Conservation (phyloP, 352 stramenopile species). For the Phytophthora agathidicida region DNA sequence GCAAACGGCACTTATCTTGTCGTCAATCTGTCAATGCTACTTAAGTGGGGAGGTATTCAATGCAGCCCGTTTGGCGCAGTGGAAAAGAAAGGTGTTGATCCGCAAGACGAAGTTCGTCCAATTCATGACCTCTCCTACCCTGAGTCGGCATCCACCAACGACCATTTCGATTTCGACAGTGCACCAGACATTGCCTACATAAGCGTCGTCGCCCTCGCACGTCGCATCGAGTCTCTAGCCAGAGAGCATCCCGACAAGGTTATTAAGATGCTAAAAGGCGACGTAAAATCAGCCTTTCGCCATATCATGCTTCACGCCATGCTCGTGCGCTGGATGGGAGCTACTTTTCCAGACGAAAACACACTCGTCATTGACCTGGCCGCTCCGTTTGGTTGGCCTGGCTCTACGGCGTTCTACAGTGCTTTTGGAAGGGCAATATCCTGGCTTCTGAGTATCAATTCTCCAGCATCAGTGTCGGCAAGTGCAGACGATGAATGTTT, state of each 20-base stretch:
- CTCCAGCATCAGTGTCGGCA: conserved; percentile 12
- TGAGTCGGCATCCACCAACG: conserved; percentile 8
- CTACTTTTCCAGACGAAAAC: conserved; percentile 9
- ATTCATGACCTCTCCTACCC: conserved; percentile 23
- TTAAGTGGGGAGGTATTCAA: conserved; percentile 2
- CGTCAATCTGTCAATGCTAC: neutral
- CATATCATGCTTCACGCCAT: conserved; percentile 12
- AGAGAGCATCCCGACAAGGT: neutral
- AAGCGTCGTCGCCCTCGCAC: conserved; percentile 1
- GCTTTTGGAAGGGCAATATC: conserved; percentile 16
- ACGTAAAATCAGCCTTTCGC: conserved; percentile 24
- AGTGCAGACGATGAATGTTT: conserved; percentile 11
- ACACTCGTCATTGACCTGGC: conserved; percentile 16
- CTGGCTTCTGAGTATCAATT: conserved; percentile 13
- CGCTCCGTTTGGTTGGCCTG: conserved; percentile 23
- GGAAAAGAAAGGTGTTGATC: conserved; percentile 9
- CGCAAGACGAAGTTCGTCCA: conserved; percentile 4
- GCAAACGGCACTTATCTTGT: conserved; percentile 12
- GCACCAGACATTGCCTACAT: conserved; percentile 6
- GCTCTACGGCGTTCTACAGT: conserved; percentile 13
- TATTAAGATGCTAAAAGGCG: conserved; percentile 16
- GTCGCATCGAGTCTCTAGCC: conserved; percentile 2
- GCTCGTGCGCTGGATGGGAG: conserved; percentile 20
- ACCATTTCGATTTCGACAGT: neutral
- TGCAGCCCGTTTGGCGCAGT: conserved; percentile 26